Conservation (phyloP, 441 rosid genomes). For the Capsella rubella region DNA sequence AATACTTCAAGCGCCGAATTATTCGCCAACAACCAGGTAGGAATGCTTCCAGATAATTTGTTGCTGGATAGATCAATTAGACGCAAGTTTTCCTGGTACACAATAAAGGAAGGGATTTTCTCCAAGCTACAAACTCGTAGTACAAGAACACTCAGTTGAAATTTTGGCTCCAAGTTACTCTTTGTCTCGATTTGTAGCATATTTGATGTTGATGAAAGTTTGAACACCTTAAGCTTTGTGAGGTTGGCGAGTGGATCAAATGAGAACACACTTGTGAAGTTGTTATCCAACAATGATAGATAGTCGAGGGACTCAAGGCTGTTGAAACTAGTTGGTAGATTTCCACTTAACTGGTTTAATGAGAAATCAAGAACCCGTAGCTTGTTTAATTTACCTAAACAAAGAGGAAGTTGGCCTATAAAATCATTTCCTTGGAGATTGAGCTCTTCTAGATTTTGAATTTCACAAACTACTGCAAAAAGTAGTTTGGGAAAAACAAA, state of each 20-base stretch:
- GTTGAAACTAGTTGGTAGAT: not conserved
- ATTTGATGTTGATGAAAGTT: not conserved
- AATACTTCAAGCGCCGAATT: slow-evolving; percentile 21
- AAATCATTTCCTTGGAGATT: not conserved
- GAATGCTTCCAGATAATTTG: slow-evolving; percentile 5
- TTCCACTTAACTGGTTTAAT: not conserved
- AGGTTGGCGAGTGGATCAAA: not conserved
- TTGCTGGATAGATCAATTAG: not conserved
- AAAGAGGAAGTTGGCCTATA: not conserved
- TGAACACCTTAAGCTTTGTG: not conserved
- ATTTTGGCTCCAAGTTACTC: not conserved
- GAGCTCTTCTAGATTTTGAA: not conserved
- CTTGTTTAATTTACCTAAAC: not conserved
- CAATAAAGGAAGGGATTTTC: slow-evolving; percentile 34
- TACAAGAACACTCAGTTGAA: not conserved
- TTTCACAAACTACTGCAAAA: not conserved
- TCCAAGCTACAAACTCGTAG: slow-evolving; percentile 24
- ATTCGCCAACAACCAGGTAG: slow-evolving; percentile 31
- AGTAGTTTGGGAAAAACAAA: not conserved
- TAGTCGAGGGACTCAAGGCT: slow-evolving; percentile 20
- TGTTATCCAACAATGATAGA: slow-evolving; percentile 2
- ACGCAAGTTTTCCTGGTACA: not conserved
- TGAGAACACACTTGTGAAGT: not conserved
- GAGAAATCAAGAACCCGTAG: not conserved
- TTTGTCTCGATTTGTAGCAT: not conserved